phyloP scores from a whole-genome alignment of 1,139 yeast species.

The Saccharomyces hybrid region DNA sequence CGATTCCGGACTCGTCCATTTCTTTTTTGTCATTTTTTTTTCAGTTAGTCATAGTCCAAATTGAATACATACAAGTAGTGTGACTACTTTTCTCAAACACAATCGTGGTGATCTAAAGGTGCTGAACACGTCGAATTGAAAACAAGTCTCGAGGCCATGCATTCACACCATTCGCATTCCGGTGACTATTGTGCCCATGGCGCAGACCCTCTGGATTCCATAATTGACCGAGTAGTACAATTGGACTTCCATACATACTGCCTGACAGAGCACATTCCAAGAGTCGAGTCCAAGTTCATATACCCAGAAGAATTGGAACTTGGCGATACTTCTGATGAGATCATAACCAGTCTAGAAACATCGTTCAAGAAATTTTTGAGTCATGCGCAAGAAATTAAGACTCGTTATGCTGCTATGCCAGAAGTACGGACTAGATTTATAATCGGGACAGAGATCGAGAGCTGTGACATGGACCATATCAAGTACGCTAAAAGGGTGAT shows the following conservation, averaged over 20 bases:
- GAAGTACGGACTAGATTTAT: constrained; percentile 41
- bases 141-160: constrained; percentile 40
- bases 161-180: constrained; percentile 91
- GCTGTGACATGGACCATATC: constrained; percentile 59
- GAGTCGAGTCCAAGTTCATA: constrained; percentile 46
- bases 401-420: constrained; percentile 28
- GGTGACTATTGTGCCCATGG: constrained; percentile 91
- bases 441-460: constrained; percentile 87
- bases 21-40: not conserved
- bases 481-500: constrained; percentile 40
- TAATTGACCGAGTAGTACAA: constrained; percentile 50
- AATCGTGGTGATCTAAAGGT: constrained; percentile 4
- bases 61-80: not conserved
- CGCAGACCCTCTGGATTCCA: constrained; percentile 59
- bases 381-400: constrained; percentile 57
- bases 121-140: not conserved
- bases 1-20: constrained; percentile 84
- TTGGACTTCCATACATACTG: constrained; percentile 66
- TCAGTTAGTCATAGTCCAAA: not conserved
- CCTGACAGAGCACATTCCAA: constrained; percentile 92
- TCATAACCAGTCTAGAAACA: constrained; percentile 37
- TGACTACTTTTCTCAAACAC: not conserved
- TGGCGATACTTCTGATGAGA: constrained; percentile 37
- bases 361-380: constrained; percentile 49
- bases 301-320: constrained; percentile 70